Percentiles rank a stretch among this genome's conserved stretches.
phyloP scores from a whole-genome alignment of 768 basidiomycete genomes.

The Russula foetens region DNA sequence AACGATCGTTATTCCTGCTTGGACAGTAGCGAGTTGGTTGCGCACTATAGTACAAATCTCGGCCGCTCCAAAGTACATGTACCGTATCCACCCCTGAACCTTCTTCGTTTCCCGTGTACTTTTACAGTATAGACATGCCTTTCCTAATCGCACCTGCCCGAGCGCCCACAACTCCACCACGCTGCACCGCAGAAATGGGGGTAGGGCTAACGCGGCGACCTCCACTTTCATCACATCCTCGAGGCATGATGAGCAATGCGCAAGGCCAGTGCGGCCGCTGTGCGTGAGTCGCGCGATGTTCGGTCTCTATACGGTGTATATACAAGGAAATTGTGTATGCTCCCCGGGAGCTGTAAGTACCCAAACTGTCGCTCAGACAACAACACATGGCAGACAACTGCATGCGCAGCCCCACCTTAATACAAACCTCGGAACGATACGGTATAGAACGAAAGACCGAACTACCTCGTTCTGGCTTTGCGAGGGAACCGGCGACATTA shows the following conservation, averaged over 20 bases:
- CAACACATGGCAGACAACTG: not conserved
- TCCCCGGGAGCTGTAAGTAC: not conserved
- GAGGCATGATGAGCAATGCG: not conserved
- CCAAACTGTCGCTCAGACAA: too few relatives aligned
- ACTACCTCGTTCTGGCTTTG: too few relatives aligned
- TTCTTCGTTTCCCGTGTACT: not conserved
- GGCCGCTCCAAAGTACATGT: not conserved
- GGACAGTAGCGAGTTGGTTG: not conserved
- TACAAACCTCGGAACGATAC: too few relatives aligned
- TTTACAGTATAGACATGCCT: constrained; percentile 5
- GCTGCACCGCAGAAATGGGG: not conserved
- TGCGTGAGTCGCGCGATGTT: not conserved
- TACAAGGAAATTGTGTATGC: too few relatives aligned
- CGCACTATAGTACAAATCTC: not conserved
- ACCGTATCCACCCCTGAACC: not conserved
- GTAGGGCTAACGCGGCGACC: not conserved
- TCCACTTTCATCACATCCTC: not conserved
- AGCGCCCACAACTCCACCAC: not conserved
- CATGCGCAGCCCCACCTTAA: too few relatives aligned
- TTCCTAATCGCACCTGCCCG: not conserved
- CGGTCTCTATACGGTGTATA: not conserved
- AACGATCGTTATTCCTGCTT: not conserved
- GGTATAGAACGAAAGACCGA: too few relatives aligned
- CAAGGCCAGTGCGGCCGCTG: not conserved
- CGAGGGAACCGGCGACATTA: too few relatives aligned